Conservation (phyloP, 176 grass and related monocot genomes). For the Olyra latifolia region DNA sequence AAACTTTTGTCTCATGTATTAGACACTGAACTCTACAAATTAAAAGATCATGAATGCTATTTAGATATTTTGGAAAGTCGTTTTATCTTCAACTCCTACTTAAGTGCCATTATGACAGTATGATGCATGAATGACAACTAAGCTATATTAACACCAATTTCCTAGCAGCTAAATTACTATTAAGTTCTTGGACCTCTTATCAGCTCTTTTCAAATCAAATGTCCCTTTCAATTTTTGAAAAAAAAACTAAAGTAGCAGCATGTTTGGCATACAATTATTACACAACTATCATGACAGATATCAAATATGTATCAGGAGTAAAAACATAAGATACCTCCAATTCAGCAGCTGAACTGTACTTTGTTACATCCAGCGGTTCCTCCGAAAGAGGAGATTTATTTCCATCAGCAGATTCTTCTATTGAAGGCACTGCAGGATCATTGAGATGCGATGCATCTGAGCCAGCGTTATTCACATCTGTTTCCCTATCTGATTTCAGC, state of each 20-base stretch:
- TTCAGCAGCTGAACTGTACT: conserved; percentile 58
- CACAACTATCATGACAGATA: too few relatives aligned
- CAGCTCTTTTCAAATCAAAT: background rate
- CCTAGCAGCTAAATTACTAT: background rate
- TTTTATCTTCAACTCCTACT: background rate
- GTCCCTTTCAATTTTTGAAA: background rate
- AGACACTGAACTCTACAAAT: background rate
- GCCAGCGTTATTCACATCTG: conserved; percentile 22
- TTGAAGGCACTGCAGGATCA: background rate
- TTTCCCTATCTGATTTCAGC: conserved; percentile 28
- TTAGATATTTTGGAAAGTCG: background rate
- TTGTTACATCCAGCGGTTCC: conserved; percentile 54
- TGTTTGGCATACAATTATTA: background rate
- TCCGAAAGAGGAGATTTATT: conserved; percentile 24
- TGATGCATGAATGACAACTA: background rate
- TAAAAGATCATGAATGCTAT: conserved; percentile 1
- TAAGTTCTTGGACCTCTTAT: background rate
- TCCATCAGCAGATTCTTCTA: conserved; percentile 27
- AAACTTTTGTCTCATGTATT: conserved; percentile 1
- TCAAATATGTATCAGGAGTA: background rate
- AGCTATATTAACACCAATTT: conserved; percentile 9
- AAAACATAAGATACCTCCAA: conserved; percentile 57
- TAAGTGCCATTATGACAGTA: conserved; percentile 5
- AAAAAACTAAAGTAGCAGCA: conserved; percentile 17
- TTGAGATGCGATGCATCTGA: conserved; percentile 31